Percentiles rank a stretch among this genome's conserved stretches.
phyloP scores from a whole-genome alignment of 2,329 filamentous ascomycete genomes.

The Aspergillus chevalieri region DNA sequence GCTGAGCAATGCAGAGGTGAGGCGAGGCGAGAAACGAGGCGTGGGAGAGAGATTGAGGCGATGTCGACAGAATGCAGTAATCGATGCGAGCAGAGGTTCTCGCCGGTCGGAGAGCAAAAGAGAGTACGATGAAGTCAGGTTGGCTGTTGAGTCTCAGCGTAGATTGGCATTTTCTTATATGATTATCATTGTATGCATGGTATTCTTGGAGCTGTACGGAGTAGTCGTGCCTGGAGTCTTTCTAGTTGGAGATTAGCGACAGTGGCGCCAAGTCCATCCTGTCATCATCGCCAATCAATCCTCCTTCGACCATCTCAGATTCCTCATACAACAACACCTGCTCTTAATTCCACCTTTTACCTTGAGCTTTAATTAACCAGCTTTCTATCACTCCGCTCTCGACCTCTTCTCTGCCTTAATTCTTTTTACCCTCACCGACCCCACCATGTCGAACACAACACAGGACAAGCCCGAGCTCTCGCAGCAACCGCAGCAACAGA shows the following conservation, averaged over 20 bases:
- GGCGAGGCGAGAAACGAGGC: not conserved
- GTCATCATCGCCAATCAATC: not conserved
- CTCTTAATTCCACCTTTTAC: not conserved
- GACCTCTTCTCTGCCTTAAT: not conserved
- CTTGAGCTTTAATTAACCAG: not conserved
- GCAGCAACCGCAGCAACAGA: constrained; percentile 49
- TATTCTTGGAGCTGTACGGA: too few relatives aligned
- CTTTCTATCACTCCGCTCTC: not conserved
- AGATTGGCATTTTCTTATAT: too few relatives aligned
- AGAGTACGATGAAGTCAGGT: too few relatives aligned
- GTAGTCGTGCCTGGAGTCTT: too few relatives aligned
- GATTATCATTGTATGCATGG: too few relatives aligned
- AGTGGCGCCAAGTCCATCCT: too few relatives aligned
- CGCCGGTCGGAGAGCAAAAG: too few relatives aligned
- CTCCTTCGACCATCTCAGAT: not conserved
- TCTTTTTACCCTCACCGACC: constrained; percentile 1
- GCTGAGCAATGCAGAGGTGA: not conserved
- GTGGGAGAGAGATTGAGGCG: not conserved
- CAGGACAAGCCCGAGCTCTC: constrained; percentile 29
- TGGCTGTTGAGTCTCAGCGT: too few relatives aligned
- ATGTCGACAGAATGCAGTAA: too few relatives aligned
- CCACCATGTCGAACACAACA: constrained; percentile 43
- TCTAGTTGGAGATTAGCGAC: too few relatives aligned
- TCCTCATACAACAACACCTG: not conserved
- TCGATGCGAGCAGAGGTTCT: too few relatives aligned